Percentiles rank a stretch among this genome's conserved stretches.
These are phyloP conservation scores for Coccomyxa subellipsoidea DNA, from an alignment of 163 green algal genomes.

Conservation along the genomic window DNA sequence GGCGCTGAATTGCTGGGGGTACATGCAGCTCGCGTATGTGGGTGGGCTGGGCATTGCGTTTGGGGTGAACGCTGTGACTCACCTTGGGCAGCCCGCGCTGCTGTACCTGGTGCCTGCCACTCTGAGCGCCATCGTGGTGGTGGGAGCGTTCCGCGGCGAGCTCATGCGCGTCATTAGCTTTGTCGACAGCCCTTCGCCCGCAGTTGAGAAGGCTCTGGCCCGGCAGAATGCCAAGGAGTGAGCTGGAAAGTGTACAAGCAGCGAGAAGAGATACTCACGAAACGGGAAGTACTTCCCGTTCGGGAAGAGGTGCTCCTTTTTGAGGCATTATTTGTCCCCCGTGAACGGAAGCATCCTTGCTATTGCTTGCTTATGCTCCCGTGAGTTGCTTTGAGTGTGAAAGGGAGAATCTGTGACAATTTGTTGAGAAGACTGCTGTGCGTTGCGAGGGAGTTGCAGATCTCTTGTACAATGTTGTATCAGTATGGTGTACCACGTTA, in stretches of 20 bases:
- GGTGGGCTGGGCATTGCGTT: slow-evolving; percentile 78
- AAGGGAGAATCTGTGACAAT: no score
- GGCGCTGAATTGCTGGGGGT: not conserved
- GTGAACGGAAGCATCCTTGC: no score
- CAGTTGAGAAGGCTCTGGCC: slow-evolving; percentile 6
- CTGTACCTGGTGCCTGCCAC: slow-evolving; percentile 85
- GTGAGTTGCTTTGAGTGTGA: no score
- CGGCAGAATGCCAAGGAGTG: not conserved
- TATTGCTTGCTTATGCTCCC: no score
- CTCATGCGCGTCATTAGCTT: slow-evolving; percentile 57
- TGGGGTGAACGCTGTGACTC: slow-evolving; percentile 70
- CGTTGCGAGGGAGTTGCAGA: no score
- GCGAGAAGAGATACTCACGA: no score
- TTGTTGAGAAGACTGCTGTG: no score
- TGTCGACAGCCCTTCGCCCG: slow-evolving; percentile 45
- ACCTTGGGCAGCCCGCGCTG: slow-evolving; percentile 68
- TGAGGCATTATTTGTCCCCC: no score
- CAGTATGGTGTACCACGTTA: no score
- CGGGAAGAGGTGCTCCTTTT: no score
- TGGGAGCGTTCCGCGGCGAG: slow-evolving; percentile 40
- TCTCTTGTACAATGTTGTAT: no score
- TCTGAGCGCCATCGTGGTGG: slow-evolving; percentile 49
- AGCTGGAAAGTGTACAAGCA: not conserved
- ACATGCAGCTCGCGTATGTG: slow-evolving; percentile 56
- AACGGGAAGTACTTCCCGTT: no score